Evolutionary conservation across 2,329 filamentous ascomycete genomes (phyloP).

Genomic region (Aspergillus quadricinctus): DNA sequence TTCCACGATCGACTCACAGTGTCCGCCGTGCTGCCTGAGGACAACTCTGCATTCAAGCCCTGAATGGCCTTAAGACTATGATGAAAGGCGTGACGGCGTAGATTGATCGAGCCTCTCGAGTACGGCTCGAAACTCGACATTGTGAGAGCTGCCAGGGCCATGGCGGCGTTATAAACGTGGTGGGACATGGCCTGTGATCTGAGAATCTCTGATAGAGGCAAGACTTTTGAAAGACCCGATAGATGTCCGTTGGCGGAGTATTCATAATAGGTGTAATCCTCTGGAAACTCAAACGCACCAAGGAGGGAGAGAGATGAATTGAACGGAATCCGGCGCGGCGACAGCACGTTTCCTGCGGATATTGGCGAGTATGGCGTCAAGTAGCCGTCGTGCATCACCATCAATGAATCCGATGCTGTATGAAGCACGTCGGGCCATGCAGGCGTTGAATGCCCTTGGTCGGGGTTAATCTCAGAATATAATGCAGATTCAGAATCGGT

Average conservation of each 20-base stretch:
- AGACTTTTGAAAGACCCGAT: slow-evolving; percentile 4
- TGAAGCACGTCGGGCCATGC: background rate
- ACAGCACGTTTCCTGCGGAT: background rate
- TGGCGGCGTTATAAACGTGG: slow-evolving; percentile 10
- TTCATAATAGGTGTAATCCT: slow-evolving; percentile 10
- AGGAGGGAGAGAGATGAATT: slow-evolving; percentile 4
- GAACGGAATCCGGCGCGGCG: slow-evolving; percentile 1
- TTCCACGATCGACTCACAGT: background rate
- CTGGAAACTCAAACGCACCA: slow-evolving; percentile 10
- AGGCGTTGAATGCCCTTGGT: background rate
- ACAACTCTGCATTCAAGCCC: slow-evolving; percentile 3
- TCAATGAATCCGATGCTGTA: background rate
- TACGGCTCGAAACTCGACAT: slow-evolving; percentile 4
- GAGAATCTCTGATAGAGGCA: slow-evolving; percentile 8
- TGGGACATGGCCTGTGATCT: slow-evolving; percentile 8
- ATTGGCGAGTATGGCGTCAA: slow-evolving; percentile 1
- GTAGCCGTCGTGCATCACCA: background rate
- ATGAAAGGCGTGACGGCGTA: slow-evolving; percentile 12
- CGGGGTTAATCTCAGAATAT: background rate
- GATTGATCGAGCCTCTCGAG: background rate
- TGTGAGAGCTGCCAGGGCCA: slow-evolving; percentile 8
- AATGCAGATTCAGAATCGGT: background rate
- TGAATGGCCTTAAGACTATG: slow-evolving; percentile 10
- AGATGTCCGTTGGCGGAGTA: slow-evolving; percentile 6
- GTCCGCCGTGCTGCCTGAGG: background rate